A percentile compares a stretch with the other conserved stretches of the same genome.
Evolutionary conservation across 805 yeast genomes (phyloP).

Genomic region (Cyberlindnera americana): DNA sequence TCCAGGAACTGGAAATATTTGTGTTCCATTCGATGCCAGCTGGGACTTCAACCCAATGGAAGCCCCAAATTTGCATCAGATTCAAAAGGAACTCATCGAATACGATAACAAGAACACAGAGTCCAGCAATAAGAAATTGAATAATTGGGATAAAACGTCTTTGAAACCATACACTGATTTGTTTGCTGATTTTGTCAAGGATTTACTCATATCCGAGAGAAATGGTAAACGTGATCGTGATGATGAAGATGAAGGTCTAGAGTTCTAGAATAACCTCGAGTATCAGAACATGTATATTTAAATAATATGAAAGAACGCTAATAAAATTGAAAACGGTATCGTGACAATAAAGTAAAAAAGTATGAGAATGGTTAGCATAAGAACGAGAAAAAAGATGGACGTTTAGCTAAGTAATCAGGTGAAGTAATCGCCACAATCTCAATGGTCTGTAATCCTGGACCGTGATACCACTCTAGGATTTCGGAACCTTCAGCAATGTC

Average conservation of each 20-base stretch:
- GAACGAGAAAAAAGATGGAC: slow-evolving; percentile 14
- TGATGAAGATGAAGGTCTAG: slow-evolving; percentile 18
- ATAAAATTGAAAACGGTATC: slow-evolving; percentile 1
- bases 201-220: slow-evolving; percentile 52
- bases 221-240: slow-evolving; percentile 41
- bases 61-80: slow-evolving; percentile 69
- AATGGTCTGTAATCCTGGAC: slow-evolving; percentile 36
- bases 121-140: slow-evolving; percentile 18
- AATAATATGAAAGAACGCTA: slow-evolving; percentile 1
- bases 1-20: slow-evolving; percentile 92
- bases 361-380: slow-evolving; percentile 7
- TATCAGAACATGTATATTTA: neutral
- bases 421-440: slow-evolving; percentile 19
- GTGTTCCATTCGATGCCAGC: slow-evolving; percentile 67
- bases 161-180: slow-evolving; percentile 66
- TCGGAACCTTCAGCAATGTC: slow-evolving; percentile 48
- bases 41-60: slow-evolving; percentile 68
- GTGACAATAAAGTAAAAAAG: neutral
- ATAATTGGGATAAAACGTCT: slow-evolving; percentile 61
- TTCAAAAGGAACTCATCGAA: slow-evolving; percentile 62
- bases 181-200: slow-evolving; percentile 61
- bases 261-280: slow-evolving; percentile 4
- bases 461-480: slow-evolving; percentile 70
- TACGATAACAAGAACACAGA: slow-evolving; percentile 34
- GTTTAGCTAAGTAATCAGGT: slow-evolving; percentile 1